Evolutionary conservation across 345 rosid genomes (phyloP).

Genomic region (Geranium brycei): DNA sequence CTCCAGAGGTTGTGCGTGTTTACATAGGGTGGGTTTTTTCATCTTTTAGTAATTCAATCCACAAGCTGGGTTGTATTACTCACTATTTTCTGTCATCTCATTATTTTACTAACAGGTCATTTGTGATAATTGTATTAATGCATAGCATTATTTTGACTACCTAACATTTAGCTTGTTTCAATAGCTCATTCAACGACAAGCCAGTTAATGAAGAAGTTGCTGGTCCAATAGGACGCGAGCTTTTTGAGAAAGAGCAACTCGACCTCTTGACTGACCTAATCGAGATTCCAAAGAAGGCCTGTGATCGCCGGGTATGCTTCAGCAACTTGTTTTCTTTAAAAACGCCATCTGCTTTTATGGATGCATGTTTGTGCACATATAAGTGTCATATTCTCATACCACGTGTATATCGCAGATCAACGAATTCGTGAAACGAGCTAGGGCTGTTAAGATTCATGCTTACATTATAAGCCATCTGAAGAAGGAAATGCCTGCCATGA

Average conservation of each 20-base stretch:
- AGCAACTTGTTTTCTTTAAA: neutral
- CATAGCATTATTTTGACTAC: neutral
- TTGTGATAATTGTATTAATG: neutral
- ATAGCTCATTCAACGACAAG: constrained; percentile 85
- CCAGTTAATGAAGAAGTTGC: constrained; percentile 39
- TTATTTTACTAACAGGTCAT: neutral
- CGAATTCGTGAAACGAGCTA: constrained; percentile 86
- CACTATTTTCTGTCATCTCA: neutral
- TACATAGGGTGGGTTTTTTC: constrained; percentile 57
- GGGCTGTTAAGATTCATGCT: constrained; percentile 91
- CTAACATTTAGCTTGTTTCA: constrained; percentile 4
- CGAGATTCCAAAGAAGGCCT: constrained; percentile 82
- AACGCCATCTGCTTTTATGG: no score
- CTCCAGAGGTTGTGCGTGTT: constrained; percentile 88
- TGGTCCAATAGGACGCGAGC: constrained; percentile 66
- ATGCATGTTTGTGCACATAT: neutral
- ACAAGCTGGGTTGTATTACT: no score
- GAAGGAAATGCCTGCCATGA: constrained; percentile 90
- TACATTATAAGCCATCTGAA: constrained; percentile 81
- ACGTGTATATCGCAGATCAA: constrained; percentile 41
- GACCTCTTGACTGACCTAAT: constrained; percentile 64
- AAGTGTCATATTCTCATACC: neutral
- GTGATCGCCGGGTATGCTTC: constrained; percentile 61
- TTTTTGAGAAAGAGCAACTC: constrained; percentile 82
- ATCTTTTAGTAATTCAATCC: neutral